Evolutionary conservation across 78 protist genomes (phyloP), one percentile per base, ranked within the genome.

Genomic region (Isochrysis galbana): DNA sequence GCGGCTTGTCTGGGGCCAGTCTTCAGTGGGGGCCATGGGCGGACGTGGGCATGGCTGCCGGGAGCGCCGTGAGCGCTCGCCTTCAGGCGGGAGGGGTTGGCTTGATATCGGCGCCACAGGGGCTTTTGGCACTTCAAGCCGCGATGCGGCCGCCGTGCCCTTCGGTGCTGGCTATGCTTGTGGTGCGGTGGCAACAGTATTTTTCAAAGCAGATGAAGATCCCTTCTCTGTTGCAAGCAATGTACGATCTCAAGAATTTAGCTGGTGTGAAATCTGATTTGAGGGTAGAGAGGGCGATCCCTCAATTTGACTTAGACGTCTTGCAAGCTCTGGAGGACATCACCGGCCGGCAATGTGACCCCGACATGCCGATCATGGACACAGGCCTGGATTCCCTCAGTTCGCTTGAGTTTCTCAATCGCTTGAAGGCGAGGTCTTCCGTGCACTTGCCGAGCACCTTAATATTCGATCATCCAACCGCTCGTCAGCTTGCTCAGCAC

Each of bases 11-110:
- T 4, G 32, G 36, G 4, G n/a, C 44, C 41, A 80, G 48, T n/a
- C 55, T 80, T 19, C 54, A 44, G 48, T 80, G 88, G 88, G 88
- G 88, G 1, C 42, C 51, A 2, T 80, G 88, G 88, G 88, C 88
- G 7, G 88, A 80, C 26, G 88, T 44, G 39, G 88, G 88, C 2
- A 80, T 80, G 88, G 88, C 88, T 7, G 87, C 93, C 0, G 36
- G 74, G 36, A 21, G 46, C 17, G 89, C 38, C n/a, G 67, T 46
- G 38, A 5, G 22, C n/a, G 46, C 29, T 1, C 42, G 42, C 48
- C 29, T 77, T 29, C 48, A 5, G 74, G 74, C 74, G 32, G 88
- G 32, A 26, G 19, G 14, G 14, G 3, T 23, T 2, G 88, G 84
- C 3, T 46, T 1, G 23, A 11, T 32, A 0, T 0, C 41, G 22